Evolutionary conservation across 2,329 filamentous ascomycete genomes (phyloP).

Genomic region (Neonectria hederae): DNA sequence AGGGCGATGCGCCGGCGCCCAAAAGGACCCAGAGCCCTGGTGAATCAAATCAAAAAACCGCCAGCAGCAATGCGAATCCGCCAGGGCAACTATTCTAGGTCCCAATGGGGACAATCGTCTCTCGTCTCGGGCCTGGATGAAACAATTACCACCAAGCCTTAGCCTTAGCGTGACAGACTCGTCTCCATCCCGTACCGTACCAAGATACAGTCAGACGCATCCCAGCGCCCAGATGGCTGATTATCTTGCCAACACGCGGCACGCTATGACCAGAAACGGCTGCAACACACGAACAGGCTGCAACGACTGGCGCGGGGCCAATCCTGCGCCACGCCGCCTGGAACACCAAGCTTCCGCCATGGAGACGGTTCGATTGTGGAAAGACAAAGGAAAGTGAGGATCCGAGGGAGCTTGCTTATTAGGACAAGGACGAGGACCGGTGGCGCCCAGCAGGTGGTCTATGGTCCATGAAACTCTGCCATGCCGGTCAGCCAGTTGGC

Average conservation of each 20-base stretch:
- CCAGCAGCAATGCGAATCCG: conserved; percentile 28
- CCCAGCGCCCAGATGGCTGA: conserved; percentile 23
- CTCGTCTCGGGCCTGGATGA: conserved; percentile 35
- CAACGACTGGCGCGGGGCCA: conserved; percentile 8
- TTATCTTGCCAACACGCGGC: conserved; percentile 14
- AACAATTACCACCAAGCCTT: conserved; percentile 37
- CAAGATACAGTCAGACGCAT: conserved; percentile 27
- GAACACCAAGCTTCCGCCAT: conserved; percentile 16
- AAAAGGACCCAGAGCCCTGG: conserved; percentile 28
- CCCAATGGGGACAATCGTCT: conserved; percentile 29
- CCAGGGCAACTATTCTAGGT: conserved; percentile 31
- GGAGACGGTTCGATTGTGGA: conserved; percentile 8
- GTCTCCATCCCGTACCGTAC: conserved; percentile 9
- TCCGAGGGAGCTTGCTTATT: conserved; percentile 20
- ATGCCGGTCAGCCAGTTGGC: conserved; percentile 24
- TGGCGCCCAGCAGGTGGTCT: conserved; percentile 16
- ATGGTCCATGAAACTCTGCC: conserved; percentile 9
- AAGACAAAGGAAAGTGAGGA: conserved; percentile 4
- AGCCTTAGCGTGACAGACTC: conserved; percentile 22
- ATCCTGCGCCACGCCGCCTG: conserved; percentile 16
- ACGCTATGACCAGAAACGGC: conserved; percentile 30
- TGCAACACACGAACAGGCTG: conserved; percentile 27
- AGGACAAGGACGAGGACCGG: conserved; percentile 7
- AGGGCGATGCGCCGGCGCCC: conserved; percentile 36
- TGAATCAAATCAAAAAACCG: conserved; percentile 33